These are phyloP conservation scores for Phlebiopsis flavidoalba DNA, from an alignment of 768 basidiomycete genomes.

Conservation along the genomic window DNA sequence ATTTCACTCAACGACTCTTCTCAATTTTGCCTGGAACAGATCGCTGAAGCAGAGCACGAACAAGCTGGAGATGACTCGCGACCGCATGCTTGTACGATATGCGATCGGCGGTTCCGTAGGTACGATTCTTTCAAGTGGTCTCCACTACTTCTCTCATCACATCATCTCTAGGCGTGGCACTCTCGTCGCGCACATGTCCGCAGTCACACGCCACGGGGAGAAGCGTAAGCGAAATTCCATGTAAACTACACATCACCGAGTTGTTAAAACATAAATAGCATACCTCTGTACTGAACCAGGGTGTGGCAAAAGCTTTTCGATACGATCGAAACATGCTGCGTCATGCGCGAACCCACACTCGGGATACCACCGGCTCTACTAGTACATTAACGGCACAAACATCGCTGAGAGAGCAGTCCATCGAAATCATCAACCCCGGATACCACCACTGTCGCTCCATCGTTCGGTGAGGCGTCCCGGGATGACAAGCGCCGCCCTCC, in stretches of 20 bases:
- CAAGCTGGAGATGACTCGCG: background rate
- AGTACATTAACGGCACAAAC: too few relatives aligned
- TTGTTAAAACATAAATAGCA: background rate
- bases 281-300: background rate
- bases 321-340: background rate
- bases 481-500: too few relatives aligned
- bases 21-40: background rate
- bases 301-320: background rate
- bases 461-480: too few relatives aligned
- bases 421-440: too few relatives aligned
- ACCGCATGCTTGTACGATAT: background rate
- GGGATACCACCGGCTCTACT: background rate
- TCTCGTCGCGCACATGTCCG: background rate
- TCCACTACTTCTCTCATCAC: background rate
- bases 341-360: background rate
- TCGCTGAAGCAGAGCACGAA: background rate
- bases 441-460: too few relatives aligned
- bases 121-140: background rate
- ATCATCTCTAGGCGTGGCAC: background rate
- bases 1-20: background rate
- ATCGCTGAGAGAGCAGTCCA: too few relatives aligned
- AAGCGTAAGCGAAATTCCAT: background rate
- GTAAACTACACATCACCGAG: background rate
- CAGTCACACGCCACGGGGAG: background rate
- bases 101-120: background rate